A percentile compares a stretch with the other conserved stretches of the same genome.
These are phyloP conservation scores for Gonapodya prolifera DNA, from an alignment of 192 early-diverging fungal genomes.

Conservation along the genomic window DNA sequence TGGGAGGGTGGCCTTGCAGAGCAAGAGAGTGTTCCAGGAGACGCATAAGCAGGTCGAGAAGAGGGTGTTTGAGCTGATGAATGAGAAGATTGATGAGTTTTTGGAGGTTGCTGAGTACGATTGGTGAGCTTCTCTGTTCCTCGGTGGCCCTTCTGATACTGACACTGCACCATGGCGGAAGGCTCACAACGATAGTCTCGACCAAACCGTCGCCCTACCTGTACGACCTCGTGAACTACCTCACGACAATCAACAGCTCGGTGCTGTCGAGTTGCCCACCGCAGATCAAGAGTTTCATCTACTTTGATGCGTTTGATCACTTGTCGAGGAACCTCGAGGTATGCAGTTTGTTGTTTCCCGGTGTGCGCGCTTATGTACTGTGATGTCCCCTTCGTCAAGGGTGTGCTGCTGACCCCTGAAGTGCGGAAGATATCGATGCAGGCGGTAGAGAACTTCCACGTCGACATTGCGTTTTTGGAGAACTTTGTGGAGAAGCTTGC, in stretches of 20 bases:
- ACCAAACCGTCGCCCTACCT: constrained; percentile 55
- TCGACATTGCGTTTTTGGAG: constrained; percentile 61
- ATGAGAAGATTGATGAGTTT: constrained; percentile 69
- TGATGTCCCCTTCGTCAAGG: constrained; percentile 17
- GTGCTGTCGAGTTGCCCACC: constrained; percentile 52
- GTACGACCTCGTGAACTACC: constrained; percentile 58
- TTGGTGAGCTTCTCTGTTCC: constrained; percentile 34
- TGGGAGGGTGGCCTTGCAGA: constrained; percentile 44
- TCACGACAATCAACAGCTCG: constrained; percentile 53
- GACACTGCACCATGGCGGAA: constrained; percentile 12
- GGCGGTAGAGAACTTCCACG: constrained; percentile 46
- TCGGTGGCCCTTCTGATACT: background rate
- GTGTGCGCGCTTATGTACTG: background rate
- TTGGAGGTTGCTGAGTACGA: constrained; percentile 74
- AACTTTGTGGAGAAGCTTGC: constrained; percentile 50
- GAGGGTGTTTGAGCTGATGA: constrained; percentile 63
- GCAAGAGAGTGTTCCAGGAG: constrained; percentile 53
- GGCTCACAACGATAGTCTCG: constrained; percentile 34
- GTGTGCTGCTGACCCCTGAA: constrained; percentile 40
- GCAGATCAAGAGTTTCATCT: constrained; percentile 47
- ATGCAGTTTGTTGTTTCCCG: constrained; percentile 12
- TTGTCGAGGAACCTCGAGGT: constrained; percentile 50
- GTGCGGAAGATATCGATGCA: constrained; percentile 44
- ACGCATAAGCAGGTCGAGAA: constrained; percentile 60
- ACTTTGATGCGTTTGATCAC: constrained; percentile 66